Conservation (phyloP, 768 basidiomycete species). For the Sistotremastrum suecicum region DNA sequence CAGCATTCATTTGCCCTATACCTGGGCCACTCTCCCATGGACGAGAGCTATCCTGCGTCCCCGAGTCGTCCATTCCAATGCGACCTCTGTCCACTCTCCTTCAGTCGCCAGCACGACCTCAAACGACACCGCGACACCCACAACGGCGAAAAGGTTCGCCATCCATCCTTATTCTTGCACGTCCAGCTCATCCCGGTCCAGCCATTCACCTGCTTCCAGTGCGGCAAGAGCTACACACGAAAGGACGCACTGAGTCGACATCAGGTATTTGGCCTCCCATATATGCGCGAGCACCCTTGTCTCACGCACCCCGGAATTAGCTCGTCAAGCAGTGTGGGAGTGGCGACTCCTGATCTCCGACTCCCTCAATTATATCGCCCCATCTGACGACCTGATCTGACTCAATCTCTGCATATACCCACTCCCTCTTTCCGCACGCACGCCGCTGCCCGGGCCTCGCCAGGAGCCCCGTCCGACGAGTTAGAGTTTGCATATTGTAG, state of each 20-base stretch:
- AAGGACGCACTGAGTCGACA: conserved; percentile 81
- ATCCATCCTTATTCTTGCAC: conserved; percentile 1
- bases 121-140: conserved; percentile 78
- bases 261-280: conserved; percentile 32
- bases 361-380: not conserved
- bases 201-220: conserved; percentile 71
- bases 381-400: not conserved
- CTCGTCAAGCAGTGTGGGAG: conserved; percentile 70
- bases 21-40: no score
- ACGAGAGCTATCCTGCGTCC: conserved; percentile 32
- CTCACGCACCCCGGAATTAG: conserved; percentile 21
- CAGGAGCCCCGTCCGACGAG: not conserved
- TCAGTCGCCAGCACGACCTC: conserved; percentile 76
- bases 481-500: not conserved
- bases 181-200: conserved; percentile 1
- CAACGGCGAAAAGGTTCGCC: conserved; percentile 50
- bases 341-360: conserved; percentile 28
- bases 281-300: conserved; percentile 1
- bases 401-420: no score
- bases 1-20: no score
- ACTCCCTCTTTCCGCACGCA: no score
- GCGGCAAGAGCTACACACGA: conserved; percentile 77
- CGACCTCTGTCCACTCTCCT: conserved; percentile 64
- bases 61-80: conserved; percentile 50
- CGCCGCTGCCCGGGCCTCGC: not conserved